phyloP scores from a whole-genome alignment of 257 asterid species.

The Solanum stenotomum region DNA sequence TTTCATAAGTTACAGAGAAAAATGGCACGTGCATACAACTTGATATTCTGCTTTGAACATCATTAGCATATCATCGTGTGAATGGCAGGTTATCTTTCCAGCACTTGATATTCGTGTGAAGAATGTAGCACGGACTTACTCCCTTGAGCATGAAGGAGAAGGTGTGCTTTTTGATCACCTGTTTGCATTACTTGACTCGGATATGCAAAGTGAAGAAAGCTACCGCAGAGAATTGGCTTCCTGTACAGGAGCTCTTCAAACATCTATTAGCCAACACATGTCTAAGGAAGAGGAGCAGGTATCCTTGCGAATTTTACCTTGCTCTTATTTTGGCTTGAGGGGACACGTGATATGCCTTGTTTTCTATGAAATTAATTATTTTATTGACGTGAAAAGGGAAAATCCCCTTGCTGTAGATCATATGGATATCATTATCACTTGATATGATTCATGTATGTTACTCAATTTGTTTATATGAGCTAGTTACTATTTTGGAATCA shows the following conservation, averaged over 20 bases:
- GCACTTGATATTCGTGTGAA: constrained; percentile 98
- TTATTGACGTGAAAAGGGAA: neutral
- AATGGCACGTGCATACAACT: neutral
- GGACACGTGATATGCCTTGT: neutral
- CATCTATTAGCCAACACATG: constrained; percentile 98
- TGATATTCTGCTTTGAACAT: neutral
- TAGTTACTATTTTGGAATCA: neutral
- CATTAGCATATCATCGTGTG: neutral
- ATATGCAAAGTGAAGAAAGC: constrained; percentile 59
- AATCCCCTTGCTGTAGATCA: neutral
- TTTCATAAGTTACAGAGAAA: neutral
- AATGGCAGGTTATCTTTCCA: constrained; percentile 62
- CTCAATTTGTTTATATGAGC: neutral
- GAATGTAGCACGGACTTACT: constrained; percentile 96
- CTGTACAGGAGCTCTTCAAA: constrained; percentile 90
- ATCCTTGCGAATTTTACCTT: neutral
- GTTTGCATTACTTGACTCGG: constrained; percentile 59
- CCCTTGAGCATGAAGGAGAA: constrained; percentile 99
- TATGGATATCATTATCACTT: neutral
- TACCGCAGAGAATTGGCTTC: constrained; percentile 90
- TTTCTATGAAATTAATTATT: neutral
- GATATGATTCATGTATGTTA: neutral
- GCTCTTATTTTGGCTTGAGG: neutral
- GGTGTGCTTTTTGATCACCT: constrained; percentile 90
- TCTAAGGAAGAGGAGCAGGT: constrained; percentile 99